Conservation (phyloP, 2,329 filamentous ascomycete genomes). For the Bimuria novae-zelandiae region DNA sequence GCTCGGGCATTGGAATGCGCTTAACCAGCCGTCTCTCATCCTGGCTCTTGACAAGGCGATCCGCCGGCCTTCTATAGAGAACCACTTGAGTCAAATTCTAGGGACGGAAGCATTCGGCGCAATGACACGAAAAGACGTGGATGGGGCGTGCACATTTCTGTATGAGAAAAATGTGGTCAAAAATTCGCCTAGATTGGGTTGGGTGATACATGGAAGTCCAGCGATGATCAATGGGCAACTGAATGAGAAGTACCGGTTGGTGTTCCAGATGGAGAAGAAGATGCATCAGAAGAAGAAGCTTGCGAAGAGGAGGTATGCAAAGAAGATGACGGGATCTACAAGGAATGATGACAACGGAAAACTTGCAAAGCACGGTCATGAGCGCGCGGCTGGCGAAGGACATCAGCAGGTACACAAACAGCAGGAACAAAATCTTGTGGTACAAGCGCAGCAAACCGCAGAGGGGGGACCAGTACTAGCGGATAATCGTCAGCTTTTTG, state of each 20-base stretch:
- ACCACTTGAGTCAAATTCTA: slow-evolving; percentile 20
- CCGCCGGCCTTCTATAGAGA: slow-evolving; percentile 19
- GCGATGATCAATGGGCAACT: slow-evolving; percentile 33
- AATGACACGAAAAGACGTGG: slow-evolving; percentile 17
- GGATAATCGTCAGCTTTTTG: too few relatives aligned
- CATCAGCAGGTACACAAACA: too few relatives aligned
- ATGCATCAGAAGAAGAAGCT: slow-evolving; percentile 12
- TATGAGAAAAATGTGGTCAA: slow-evolving; percentile 18
- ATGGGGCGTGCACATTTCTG: slow-evolving; percentile 22
- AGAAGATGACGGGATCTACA: too few relatives aligned
- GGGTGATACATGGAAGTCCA: slow-evolving; percentile 23
- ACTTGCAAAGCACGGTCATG: too few relatives aligned
- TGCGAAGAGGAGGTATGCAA: too few relatives aligned
- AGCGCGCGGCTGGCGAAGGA: too few relatives aligned
- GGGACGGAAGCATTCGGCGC: slow-evolving; percentile 13
- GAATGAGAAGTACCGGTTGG: slow-evolving; percentile 31
- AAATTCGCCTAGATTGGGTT: slow-evolving; percentile 25
- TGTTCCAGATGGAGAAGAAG: slow-evolving; percentile 28
- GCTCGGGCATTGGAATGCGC: slow-evolving; percentile 24
- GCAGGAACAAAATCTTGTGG: too few relatives aligned
- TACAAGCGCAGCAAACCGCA: too few relatives aligned
- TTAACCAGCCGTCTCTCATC: slow-evolving; percentile 31
- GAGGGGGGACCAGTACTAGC: too few relatives aligned
- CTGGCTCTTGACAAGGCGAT: slow-evolving; percentile 34
- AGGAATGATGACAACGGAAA: too few relatives aligned